Base-by-base conservation (phyloP, 208 protist genomes). In the Trypanosoma brucei region DNA sequence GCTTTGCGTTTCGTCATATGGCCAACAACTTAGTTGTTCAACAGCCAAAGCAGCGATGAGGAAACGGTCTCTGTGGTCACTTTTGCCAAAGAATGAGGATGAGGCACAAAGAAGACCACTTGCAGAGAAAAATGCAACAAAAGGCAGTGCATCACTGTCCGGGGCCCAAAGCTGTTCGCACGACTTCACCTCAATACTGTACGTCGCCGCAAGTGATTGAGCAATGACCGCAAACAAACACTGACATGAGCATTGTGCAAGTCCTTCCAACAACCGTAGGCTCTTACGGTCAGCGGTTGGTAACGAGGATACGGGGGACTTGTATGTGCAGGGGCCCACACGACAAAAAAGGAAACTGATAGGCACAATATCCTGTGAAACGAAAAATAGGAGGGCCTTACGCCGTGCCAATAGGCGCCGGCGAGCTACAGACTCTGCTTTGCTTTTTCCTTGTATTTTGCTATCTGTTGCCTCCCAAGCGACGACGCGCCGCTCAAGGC, bases 41-140 rank as follows among this genome's bases (percentile, higher is more conserved):
- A 91, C 60, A 31, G 81, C 84, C 34, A 76, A 58, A 13, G 81
- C 75, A 6, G 78, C 36, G 14, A 91, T 40, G 40, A 84, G 39
- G 35, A 88, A 34, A 31, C 71, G 63, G 48, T 81, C 72, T 3
- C 69, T 54, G 45, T 88, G 84, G 3, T 52, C 42, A 40, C 78
- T 68, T 8, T 55, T 22, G 9, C 34, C 5, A 36, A 59, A 72
- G 58, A 85, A 91, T 9, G 34, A 59, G 0, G 68, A 52, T 13
- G 81, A 88, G 14, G 78, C 75, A 46, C 59, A 68, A 35, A 91
- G 72, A 35, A 91, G 69, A 0, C 84, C 84, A 49, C 70, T 78
- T 30, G 75, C 72, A n/a, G 78, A 83, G 64, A 76, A 91, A 22
- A 63, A 70, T 8, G 84, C 75, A 52, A 81, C 59, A 35, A 88